phyloP scores from a whole-genome alignment of 345 rosid genomes.

The Syzygium oleosum region DNA sequence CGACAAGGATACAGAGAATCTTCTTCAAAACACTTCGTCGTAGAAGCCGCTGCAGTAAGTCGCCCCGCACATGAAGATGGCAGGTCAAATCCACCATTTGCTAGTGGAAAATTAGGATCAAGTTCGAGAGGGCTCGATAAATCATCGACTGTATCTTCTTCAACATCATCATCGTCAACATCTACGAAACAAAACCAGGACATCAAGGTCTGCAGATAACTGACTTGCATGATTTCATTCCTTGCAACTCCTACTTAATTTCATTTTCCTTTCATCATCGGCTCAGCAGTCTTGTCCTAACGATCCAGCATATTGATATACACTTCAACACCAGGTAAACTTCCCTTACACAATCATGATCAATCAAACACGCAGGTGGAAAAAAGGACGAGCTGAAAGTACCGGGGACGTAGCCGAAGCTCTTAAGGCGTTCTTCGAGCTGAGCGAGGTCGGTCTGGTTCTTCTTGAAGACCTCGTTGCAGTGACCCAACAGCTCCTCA shows the following conservation, averaged over 20 bases:
- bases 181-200: constrained; percentile 9
- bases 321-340: neutral
- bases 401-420: constrained; percentile 46
- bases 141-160: constrained; percentile 14
- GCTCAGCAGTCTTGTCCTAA: too few relatives aligned
- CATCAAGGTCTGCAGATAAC: neutral
- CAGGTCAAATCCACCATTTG: constrained; percentile 4
- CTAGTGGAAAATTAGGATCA: neutral
- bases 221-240: neutral
- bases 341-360: neutral
- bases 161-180: constrained; percentile 29
- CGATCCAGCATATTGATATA: neutral
- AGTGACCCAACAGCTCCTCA: constrained; percentile 80
- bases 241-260: neutral
- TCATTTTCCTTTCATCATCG: too few relatives aligned
- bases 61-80: constrained; percentile 4
- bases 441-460: constrained; percentile 35
- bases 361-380: neutral
- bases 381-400: neutral
- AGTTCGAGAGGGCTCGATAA: neutral
- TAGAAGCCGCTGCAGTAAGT: constrained; percentile 8
- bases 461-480: constrained; percentile 49
- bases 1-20: constrained; percentile 69
- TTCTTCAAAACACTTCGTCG: constrained; percentile 38
- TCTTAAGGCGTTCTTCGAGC: constrained; percentile 38